Evolutionary conservation across 1,284 basidiomycete species (phyloP), one percentile per base, ranked within the genome.

Genomic region (Sphaerobolus stellatus): DNA sequence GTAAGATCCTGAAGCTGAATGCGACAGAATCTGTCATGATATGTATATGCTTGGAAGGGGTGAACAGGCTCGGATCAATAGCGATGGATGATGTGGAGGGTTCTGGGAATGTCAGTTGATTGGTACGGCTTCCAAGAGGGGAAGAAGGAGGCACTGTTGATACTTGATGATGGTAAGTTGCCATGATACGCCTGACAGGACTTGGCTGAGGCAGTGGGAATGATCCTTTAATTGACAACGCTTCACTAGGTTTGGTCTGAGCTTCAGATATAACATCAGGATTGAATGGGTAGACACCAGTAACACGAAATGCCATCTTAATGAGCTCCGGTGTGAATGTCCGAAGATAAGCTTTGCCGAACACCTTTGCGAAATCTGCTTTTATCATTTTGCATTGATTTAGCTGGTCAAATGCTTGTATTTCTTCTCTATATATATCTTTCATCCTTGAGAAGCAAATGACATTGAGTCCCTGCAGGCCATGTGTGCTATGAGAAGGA

Each of bases 401-500:
- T 27, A 9, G 28, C 22, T 54, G 38, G 47, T 67, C 58, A 31
- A 64, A 67, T 20, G 54, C 28, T 9, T 58, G 14, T 56, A 67
- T 52, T 27, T 52, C 48, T 9, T 56, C 46, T n/a, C 59, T 58
- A 52, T 53, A 58, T 28, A 41, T 50, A 5, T 41, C 41, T 52
- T 67, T 67, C 62, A 67, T 59, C 34, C 41, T 57, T 30, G 61
- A 65, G 59, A 75, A 75, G 58, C 69, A 72, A 0, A 71, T 67
- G n/a, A 75, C 67, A 59, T 75, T 68, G 22, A 75, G 66, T 9
- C 71, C 71, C 59, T 75, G 71, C 2, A 72, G 59, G 5, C 65
- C 65, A 62, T 75, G 71, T 4, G 68, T 75, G 50, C 67, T 72
- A 56, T 76, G 74, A 4, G 73, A 66, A 45, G 72, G 74, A 50